Evolutionary conservation across 2,329 filamentous ascomycete genomes (phyloP).

Genomic region (Pseudocercospora pini-densiflorae): DNA sequence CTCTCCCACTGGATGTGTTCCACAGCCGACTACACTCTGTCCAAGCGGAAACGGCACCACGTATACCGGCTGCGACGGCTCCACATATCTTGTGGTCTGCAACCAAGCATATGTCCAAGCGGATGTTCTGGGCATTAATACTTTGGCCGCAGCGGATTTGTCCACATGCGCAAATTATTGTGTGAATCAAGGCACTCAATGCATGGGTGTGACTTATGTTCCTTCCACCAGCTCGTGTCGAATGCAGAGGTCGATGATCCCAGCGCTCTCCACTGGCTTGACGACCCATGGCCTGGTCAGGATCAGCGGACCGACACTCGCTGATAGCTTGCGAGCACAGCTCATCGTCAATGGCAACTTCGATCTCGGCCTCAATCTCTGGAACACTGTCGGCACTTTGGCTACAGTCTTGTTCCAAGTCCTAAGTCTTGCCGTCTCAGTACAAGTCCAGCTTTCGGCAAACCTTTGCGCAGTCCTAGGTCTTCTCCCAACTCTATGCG

Average conservation of each 20-base stretch:
- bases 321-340: neutral
- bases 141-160: neutral
- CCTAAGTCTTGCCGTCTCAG: neutral
- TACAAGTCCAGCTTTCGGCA: neutral
- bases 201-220: neutral
- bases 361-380: neutral
- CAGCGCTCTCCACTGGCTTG: neutral
- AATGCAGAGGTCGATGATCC: neutral
- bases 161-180: constrained; percentile 1
- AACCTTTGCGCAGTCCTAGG: neutral
- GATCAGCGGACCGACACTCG: neutral
- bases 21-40: neutral
- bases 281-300: neutral
- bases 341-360: neutral
- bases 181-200: constrained; percentile 4
- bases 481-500: neutral
- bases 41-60: neutral
- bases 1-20: neutral
- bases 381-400: neutral
- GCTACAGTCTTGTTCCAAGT: neutral
- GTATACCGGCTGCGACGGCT: constrained; percentile 2
- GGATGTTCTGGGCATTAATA: neutral
- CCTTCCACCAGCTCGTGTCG: neutral
- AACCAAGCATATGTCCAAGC: constrained; percentile 1
- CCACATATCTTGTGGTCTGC: neutral